Conservation (phyloP, 768 basidiomycete species). For the Phanerodontia chrysosporium region DNA sequence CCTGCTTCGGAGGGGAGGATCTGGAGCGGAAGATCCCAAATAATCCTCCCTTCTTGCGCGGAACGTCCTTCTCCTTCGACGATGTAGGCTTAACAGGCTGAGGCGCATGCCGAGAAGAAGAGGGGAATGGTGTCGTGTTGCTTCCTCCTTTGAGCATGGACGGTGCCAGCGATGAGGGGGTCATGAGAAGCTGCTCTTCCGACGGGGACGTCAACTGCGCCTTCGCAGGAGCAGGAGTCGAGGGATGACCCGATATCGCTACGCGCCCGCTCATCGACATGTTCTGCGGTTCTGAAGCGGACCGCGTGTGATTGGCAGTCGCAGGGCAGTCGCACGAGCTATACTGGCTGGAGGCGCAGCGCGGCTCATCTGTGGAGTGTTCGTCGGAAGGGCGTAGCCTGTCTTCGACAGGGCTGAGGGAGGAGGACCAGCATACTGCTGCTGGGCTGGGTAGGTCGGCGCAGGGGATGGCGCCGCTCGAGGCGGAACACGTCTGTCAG, state of each 20-base stretch:
- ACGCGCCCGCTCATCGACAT: constrained; percentile 26
- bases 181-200: constrained; percentile 53
- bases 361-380: constrained; percentile 15
- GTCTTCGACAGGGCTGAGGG: constrained; percentile 13
- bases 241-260: constrained; percentile 27
- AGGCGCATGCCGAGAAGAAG: constrained; percentile 8
- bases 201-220: constrained; percentile 25
- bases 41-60: constrained; percentile 35
- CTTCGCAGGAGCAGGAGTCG: constrained; percentile 28
- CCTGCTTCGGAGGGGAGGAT: constrained; percentile 24
- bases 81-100: constrained; percentile 16
- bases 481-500: constrained; percentile 18
- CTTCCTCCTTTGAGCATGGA: constrained; percentile 32
- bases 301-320: constrained; percentile 17
- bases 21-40: constrained; percentile 33
- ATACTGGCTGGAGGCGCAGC: constrained; percentile 11
- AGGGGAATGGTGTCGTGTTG: constrained; percentile 15
- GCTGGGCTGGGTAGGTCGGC: constrained; percentile 14
- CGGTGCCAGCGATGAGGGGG: constrained; percentile 61
- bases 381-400: constrained; percentile 10
- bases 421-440: constrained; percentile 11
- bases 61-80: constrained; percentile 17
- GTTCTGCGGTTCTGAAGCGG: constrained; percentile 23
- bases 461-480: constrained; percentile 23
- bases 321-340: constrained; percentile 1